These are phyloP conservation scores for Acidiella bohemica DNA, from an alignment of 495 filamentous ascomycete species.

Conservation along the genomic window DNA sequence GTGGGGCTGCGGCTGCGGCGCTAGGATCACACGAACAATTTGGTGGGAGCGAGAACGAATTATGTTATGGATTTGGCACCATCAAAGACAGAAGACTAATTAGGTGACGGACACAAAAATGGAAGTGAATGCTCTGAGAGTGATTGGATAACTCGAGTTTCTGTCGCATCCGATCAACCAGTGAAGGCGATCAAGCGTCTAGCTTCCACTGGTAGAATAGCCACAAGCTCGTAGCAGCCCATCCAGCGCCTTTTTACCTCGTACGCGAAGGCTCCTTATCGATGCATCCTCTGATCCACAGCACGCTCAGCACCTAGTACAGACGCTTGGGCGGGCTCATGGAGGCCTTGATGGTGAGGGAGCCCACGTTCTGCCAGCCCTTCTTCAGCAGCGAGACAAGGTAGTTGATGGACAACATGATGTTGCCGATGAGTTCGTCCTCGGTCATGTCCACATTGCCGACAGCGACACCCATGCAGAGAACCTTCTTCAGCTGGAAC, in stretches of 20 bases:
- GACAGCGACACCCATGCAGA: constrained; percentile 97
- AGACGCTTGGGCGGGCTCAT: constrained; percentile 96
- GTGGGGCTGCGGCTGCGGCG: no score
- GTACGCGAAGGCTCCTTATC: no score
- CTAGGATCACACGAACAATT: no score
- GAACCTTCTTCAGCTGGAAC: constrained; percentile 99
- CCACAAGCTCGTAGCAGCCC: constrained; percentile 14
- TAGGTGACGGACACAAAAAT: no score
- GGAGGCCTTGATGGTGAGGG: constrained; percentile 97
- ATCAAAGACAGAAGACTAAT: no score
- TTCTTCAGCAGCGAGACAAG: constrained; percentile 97
- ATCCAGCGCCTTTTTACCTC: constrained; percentile 3
- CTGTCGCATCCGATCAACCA: constrained; percentile 15
- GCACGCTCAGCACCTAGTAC: constrained; percentile 48
- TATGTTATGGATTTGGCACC: no score
- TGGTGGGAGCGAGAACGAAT: no score
- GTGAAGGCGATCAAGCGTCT: constrained; percentile 12
- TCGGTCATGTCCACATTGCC: constrained; percentile 95
- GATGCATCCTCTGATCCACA: no score
- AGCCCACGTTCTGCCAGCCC: constrained; percentile 99
- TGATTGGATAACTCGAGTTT: constrained; percentile 16
- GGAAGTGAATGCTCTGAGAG: no score
- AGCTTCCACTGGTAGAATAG: constrained; percentile 8
- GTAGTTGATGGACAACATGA: constrained; percentile 99
- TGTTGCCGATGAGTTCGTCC: constrained; percentile 91